These are phyloP conservation scores for Triticum turgidum DNA, from an alignment of 176 grass and related monocot genomes.

Conservation along the genomic window DNA sequence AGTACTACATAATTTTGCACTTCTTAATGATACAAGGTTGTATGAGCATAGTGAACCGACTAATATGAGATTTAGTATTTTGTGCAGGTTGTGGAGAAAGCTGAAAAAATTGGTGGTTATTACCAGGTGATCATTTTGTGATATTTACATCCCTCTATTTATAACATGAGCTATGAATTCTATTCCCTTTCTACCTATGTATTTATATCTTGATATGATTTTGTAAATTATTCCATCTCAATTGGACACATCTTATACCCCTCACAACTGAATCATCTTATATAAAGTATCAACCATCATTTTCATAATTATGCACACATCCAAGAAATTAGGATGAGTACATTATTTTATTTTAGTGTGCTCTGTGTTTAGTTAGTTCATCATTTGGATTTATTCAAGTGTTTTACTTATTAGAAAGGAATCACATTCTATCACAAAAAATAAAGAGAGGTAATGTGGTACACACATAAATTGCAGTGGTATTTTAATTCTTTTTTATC, in stretches of 20 bases:
- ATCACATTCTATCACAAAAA: too few species aligned
- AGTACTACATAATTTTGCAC: background rate
- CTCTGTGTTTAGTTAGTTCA: background rate
- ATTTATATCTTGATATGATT: background rate
- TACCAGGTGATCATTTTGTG: conserved; percentile 48
- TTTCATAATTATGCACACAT: background rate
- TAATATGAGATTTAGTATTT: background rate
- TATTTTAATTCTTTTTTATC: too few species aligned
- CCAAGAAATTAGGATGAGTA: background rate
- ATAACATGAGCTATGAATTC: background rate
- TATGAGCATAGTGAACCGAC: background rate
- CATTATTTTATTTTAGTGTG: background rate
- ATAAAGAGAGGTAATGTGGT: too few species aligned
- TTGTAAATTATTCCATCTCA: background rate
- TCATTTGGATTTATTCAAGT: too few species aligned
- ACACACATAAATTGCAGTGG: too few species aligned
- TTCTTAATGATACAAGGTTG: background rate
- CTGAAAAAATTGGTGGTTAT: conserved; percentile 76
- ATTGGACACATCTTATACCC: background rate
- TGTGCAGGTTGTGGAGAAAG: conserved; percentile 73
- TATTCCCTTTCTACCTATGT: background rate
- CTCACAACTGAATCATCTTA: too few species aligned
- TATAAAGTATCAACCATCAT: background rate
- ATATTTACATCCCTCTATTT: background rate
- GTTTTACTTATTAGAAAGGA: too few species aligned